phyloP scores from a whole-genome alignment of 225 moss, liverwort and hornwort genomes.

The Thuidium tamariscinum region DNA sequence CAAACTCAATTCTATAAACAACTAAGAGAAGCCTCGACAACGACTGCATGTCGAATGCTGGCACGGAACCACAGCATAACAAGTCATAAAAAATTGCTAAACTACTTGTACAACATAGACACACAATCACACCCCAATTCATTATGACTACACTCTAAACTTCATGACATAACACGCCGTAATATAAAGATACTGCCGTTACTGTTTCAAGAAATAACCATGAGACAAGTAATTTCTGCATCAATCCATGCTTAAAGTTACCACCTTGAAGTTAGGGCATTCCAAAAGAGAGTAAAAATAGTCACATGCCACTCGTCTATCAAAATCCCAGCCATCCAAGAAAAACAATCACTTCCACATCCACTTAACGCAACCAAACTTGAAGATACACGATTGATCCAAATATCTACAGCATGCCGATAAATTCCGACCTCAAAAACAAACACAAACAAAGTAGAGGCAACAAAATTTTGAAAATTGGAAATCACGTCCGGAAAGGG shows the following conservation, averaged over 20 bases:
- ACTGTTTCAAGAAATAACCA: not conserved
- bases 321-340: not conserved
- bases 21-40: not conserved
- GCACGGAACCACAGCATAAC: not conserved
- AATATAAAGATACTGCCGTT: too few relatives aligned
- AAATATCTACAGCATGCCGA: not conserved
- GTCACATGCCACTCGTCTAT: not conserved
- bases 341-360: not conserved
- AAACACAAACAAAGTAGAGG: not conserved
- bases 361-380: not conserved
- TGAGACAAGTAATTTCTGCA: not conserved
- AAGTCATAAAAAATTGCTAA: not conserved
- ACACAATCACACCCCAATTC: not conserved
- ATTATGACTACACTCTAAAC: not conserved
- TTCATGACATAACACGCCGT: not conserved
- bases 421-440: not conserved
- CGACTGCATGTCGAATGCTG: not conserved
- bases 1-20: not conserved
- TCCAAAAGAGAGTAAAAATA: too few relatives aligned
- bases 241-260: not conserved
- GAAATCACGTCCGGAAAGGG: not conserved
- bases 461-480: not conserved
- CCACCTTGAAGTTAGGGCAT: not conserved
- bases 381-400: not conserved
- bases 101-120: not conserved